A percentile compares a stretch with the other conserved stretches of the same genome.
phyloP scores from a whole-genome alignment of 148 eudicot species.

The Camellia granthamiana region DNA sequence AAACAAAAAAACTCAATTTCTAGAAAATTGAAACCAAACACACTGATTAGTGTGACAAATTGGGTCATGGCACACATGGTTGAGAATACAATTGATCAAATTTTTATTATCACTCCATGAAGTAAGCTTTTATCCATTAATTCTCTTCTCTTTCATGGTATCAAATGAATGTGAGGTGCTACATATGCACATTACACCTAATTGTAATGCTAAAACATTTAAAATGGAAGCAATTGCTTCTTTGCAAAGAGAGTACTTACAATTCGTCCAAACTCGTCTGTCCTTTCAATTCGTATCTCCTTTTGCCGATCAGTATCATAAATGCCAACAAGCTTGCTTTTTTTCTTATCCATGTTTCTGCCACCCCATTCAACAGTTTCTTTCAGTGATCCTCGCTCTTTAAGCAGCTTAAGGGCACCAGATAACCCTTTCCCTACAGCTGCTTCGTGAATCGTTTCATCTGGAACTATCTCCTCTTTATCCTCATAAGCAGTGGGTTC shows the following conservation, averaged over 20 bases:
- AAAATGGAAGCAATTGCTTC: background rate
- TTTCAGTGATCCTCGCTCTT: conserved; percentile 84
- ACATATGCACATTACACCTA: background rate
- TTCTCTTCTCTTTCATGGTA: background rate
- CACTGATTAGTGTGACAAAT: background rate
- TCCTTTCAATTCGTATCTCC: conserved; percentile 85
- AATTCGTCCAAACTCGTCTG: conserved; percentile 89
- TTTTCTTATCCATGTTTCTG: conserved; percentile 97
- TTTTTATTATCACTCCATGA: background rate
- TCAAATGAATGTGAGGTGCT: background rate
- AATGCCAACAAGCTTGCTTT: conserved; percentile 90
- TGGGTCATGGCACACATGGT: background rate
- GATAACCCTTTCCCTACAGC: conserved; percentile 90
- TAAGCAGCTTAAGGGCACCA: conserved; percentile 66
- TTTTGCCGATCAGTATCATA: conserved; percentile 52
- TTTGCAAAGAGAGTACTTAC: conserved; percentile 53
- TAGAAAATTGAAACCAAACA: too few relatives aligned
- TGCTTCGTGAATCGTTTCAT: conserved; percentile 76
- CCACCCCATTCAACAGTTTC: conserved; percentile 97
- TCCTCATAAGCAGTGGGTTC: conserved; percentile 39
- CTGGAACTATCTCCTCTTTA: conserved; percentile 53
- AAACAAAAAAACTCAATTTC: too few relatives aligned
- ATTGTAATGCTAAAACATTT: background rate
- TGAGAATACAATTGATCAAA: background rate
- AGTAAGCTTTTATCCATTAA: background rate